A percentile compares a stretch with the other conserved stretches of the same genome.
Conservation (phyloP, 2,329 filamentous ascomycete genomes). For the Ceratocystis colombiana region DNA sequence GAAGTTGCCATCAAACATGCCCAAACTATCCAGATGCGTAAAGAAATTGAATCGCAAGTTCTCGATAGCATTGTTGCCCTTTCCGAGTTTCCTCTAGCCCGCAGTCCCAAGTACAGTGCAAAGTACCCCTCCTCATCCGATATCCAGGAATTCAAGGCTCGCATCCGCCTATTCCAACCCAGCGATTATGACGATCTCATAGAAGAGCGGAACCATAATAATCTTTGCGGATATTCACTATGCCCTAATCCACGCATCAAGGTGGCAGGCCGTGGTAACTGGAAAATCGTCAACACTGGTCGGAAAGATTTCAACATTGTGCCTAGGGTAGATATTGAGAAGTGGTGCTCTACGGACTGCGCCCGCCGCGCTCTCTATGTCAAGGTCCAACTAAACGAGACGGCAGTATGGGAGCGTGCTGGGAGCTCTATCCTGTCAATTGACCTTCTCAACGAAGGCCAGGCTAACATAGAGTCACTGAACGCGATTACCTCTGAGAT, state of each 20-base stretch:
- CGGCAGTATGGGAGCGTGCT: slow-evolving; percentile 72
- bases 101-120: slow-evolving; percentile 34
- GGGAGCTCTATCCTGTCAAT: slow-evolving; percentile 48
- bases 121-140: slow-evolving; percentile 49
- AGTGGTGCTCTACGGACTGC: slow-evolving; percentile 78
- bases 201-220: slow-evolving; percentile 76
- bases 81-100: slow-evolving; percentile 45
- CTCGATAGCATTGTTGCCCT: slow-evolving; percentile 62
- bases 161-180: slow-evolving; percentile 67
- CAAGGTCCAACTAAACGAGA: slow-evolving; percentile 76
- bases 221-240: slow-evolving; percentile 71
- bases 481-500: slow-evolving; percentile 34
- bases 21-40: slow-evolving; percentile 68
- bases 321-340: slow-evolving; percentile 60
- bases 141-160: slow-evolving; percentile 51
- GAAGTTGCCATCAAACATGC: slow-evolving; percentile 74
- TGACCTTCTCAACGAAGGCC: slow-evolving; percentile 57
- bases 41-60: slow-evolving; percentile 65
- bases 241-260: slow-evolving; percentile 57
- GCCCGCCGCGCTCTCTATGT: slow-evolving; percentile 72
- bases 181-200: slow-evolving; percentile 83
- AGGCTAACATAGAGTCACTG: slow-evolving; percentile 38
- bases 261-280: slow-evolving; percentile 50
- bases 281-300: slow-evolving; percentile 51
- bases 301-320: slow-evolving; percentile 56